A percentile compares a stretch with the other conserved stretches of the same genome.
Conservation (phyloP, 2,329 filamentous ascomycete genomes). For the Lasiodiplodia citricola region DNA sequence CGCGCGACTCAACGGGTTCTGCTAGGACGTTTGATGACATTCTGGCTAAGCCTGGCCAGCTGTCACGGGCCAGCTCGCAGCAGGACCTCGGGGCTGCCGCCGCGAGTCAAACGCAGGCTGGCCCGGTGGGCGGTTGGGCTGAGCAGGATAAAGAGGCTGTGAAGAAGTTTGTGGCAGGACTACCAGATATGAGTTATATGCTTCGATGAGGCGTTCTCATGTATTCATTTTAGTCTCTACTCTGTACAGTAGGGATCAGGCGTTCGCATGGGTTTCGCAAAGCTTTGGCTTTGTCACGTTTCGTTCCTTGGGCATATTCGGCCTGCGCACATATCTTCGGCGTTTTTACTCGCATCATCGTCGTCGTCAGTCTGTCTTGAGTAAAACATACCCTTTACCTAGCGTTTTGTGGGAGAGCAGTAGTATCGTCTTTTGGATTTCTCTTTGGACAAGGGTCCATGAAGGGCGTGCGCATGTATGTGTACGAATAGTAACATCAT, state of each 20-base stretch:
- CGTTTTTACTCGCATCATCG: not conserved
- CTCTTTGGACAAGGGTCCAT: not conserved
- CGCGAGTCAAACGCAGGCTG: constrained; percentile 26
- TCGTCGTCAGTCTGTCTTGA: not conserved
- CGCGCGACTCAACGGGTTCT: not conserved
- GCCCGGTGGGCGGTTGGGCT: constrained; percentile 30
- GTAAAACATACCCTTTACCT: not conserved
- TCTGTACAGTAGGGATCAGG: not conserved
- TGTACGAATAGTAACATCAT: not conserved
- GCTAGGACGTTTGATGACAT: constrained; percentile 23
- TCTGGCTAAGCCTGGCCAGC: not conserved
- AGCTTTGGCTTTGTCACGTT: not conserved
- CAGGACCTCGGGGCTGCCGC: not conserved
- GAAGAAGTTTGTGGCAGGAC: constrained; percentile 33
- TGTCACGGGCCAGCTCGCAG: not conserved
- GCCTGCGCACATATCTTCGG: not conserved
- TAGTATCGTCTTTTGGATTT: not conserved
- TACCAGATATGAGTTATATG: constrained; percentile 44
- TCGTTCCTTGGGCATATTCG: not conserved
- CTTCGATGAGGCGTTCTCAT: constrained; percentile 28
- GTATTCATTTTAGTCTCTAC: not conserved
- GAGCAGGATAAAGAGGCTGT: constrained; percentile 37
- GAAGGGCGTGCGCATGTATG: not conserved
- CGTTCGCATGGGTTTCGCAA: not conserved
- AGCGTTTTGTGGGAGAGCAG: not conserved